Evolutionary conservation across 1,284 basidiomycete species (phyloP), one percentile per base, ranked within the genome.

Genomic region (Coniferiporia weirii): DNA sequence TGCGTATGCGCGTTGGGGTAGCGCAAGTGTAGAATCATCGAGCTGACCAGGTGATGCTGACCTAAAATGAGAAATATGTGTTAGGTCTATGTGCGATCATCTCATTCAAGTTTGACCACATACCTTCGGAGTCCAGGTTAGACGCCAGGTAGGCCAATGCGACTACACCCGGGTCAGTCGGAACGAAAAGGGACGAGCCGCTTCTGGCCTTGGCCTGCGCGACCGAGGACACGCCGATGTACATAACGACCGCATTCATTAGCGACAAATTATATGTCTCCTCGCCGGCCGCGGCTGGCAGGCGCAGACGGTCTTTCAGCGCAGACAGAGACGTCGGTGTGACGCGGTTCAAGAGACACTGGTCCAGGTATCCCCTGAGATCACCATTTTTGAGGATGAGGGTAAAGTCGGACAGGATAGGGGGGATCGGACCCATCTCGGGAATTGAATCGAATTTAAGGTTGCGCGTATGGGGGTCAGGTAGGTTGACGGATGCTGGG

Each of bases 1-100:
- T 92, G 88, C 54, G 94, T 98, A 75, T 96, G 94, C n/a, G 93
- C 92, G 67, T 94, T 95, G 36, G 94, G 93, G 79, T 93, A 95
- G 67, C 97, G 92, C 62, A 99, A 79, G 73, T 99, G 96, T 68
- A 97, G 84, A 40, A 94, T 89, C 68, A 95, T 89, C 17, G 94
- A 87, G 64, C 88, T 93, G 64, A 98, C 77, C 64, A 99, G 79
- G 71, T 98, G 87, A 75, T 97, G 93, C 82, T 97, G 92, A 65
- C 92, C 93, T 94, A 61, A 0, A 47, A 50, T 43, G 49, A 52
- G 38, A 35, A 34, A 47, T 10, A 51, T 13, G 7, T 34, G 7
- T 9, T 48, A 4, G 20, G 49, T 40, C 20, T 17, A 46, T 38
- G 36, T 36, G 56, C 32, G 19, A 43, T 38, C 57, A 47, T 46